Evolutionary conservation across 106 monocot genomes (phyloP), one percentile per base, ranked within the genome.

Genomic region (Gastrodia elata): DNA sequence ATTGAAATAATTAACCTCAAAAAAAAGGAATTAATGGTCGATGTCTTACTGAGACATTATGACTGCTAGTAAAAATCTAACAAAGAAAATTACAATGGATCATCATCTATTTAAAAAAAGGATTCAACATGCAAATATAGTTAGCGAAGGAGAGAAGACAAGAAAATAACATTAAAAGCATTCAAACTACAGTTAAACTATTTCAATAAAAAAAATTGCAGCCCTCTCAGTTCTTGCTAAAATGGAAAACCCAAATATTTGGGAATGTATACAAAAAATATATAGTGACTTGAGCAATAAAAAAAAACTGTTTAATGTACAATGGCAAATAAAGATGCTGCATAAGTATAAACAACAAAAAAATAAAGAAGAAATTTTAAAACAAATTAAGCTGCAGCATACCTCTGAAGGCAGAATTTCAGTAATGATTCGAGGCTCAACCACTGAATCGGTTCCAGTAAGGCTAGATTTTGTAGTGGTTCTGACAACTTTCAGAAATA

Each of bases 331-430:
- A 61, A 61, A 61, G 0, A 11, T 32, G 61, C 32, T 61, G 7
- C n/a, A 33, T 32, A 35, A 67, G 18, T 18, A 35, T 67, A 67
- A 67, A 13, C 34, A 9, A 7, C 18, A 37, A 67, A 20, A 37
- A 67, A 67, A 37, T 18, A 67, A 18, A 36, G 18, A 65, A 36
- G 5, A 65, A 65, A 65, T 65, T 36, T 36, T 32, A 59, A 74
- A 74, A 65, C 8, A 37, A 41, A 26, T 39, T 27, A 38, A 71
- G 64, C 27, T 24, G 28, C 41, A 10, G 14, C 39, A 72, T 84
- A 93, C 97, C 93, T 91, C 87, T 55, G 71, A 43, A 42, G 77
- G 48, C 30, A 82, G 84, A 44, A 38, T 70, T 74, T 88, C 88
- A 87, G 71, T 83, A 55, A 38, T 76, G 56, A 56, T 52, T 43